Base-by-base conservation (phyloP, 2,329 filamentous ascomycete genomes). In the Didymella pomorum region DNA sequence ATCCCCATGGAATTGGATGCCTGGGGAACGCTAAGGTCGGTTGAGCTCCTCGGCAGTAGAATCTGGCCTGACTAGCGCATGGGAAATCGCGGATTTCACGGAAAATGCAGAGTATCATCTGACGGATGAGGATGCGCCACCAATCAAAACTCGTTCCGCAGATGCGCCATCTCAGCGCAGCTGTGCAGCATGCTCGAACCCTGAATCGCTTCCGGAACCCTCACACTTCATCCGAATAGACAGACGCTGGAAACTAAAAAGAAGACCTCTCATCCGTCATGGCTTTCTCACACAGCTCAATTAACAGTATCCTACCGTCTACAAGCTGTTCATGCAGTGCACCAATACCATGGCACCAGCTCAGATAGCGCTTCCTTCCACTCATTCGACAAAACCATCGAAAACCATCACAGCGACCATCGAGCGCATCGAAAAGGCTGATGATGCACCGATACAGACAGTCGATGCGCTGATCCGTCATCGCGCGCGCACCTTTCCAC, bases 391-490 rank as follows among this genome's bases (percentile, higher is more conserved):
- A 6, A 39, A 46, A n/a, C 29, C 20, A 31, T 37, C 44, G 50
- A 58, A 54, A 7, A 6, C 46, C 42, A 42, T 29, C 41, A 35
- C 52, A 55, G 29, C 46, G 0, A 33, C 25, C 12, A n/a, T 48
- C 29, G 51, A 49, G 42, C 47, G 28, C 31, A 26, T 42, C 7
- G 41, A 61, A 4, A 43, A 21, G 18, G 8, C 33, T 7, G 49
- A 60, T 4, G 55, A 60, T 14, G 26, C 29, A 35, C 16, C 51
- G 4, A 68, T 70, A 18, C 58, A 62, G 23, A 80, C 78, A 1
- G 70, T 80, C 28, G 78, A 80, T 51, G 76, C 75, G 20, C 69
- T 81, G 11, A 64, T 81, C 5, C 72, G 78, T 9, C 69, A 74
- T 2, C 70, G 79, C 28, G 78, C 79, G 12, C 66, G 69, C 2